Percentiles rank a stretch among this genome's conserved stretches.
These are phyloP conservation scores for Trifolium fragiferum DNA, from an alignment of 306 rosid genomes.

Conservation along the genomic window DNA sequence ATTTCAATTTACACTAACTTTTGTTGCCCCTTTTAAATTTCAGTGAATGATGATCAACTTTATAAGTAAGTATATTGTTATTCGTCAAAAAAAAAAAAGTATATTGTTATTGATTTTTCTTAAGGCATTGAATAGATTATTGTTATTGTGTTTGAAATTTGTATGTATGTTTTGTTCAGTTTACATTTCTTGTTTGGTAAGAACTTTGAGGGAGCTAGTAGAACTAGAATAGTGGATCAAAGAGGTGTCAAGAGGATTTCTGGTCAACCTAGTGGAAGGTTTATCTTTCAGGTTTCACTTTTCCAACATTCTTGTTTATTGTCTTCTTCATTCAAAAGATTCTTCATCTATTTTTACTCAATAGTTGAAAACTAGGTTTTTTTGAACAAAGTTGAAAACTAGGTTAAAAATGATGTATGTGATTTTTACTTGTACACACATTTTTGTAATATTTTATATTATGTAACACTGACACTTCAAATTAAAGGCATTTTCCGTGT, in stretches of 20 bases:
- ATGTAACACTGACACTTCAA: neutral
- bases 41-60: conserved; percentile 52
- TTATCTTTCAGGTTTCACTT: conserved; percentile 77
- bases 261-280: conserved; percentile 75
- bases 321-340: neutral
- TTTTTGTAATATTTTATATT: neutral
- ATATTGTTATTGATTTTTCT: too few species aligned
- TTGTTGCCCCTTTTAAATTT: conserved; percentile 6
- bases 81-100: too few species aligned
- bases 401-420: neutral
- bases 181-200: conserved; percentile 89
- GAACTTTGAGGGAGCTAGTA: conserved; percentile 91
- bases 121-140: too few species aligned
- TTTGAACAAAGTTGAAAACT: neutral
- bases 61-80: conserved; percentile 55
- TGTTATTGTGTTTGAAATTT: conserved; percentile 5
- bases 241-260: conserved; percentile 77
- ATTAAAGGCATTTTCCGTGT: neutral
- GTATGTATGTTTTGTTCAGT: conserved; percentile 46
- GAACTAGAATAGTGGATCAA: conserved; percentile 82
- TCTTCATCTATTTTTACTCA: conserved; percentile 6
- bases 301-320: neutral
- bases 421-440: neutral
- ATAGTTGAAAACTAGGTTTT: too few species aligned
- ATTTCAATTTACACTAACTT: conserved; percentile 2